Evolutionary conservation across 148 eudicot species (phyloP), one percentile per base, ranked within the genome.

Genomic region (Chenopodium album): DNA sequence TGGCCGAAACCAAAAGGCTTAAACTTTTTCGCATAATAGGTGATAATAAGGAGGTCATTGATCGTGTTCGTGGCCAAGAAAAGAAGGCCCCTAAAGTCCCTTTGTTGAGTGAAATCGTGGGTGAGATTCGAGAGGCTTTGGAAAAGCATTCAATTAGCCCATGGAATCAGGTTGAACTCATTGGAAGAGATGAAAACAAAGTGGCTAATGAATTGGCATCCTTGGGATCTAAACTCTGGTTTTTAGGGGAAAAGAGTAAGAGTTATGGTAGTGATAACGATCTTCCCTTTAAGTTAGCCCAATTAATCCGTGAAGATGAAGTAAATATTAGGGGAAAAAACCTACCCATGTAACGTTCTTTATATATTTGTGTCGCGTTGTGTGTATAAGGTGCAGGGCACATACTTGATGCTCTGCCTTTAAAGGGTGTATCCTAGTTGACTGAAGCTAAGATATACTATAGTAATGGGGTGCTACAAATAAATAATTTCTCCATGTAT

Each of bases 161-260:
- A 7, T 4, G 0, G 34, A 54, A 1, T 9, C 19, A 12, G 9
- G 44, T 32, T 12, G 9, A 0, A 5, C 76, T 4, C 26, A 73
- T 79, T 34, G 23, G 23, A 1, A 73, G 60, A 34, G n/a, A 79
- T 0, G 32, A 1, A 3, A 79, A 69, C 34, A 4, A 34, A 32
- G 56, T 79, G 19, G 82, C 82, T 79, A 47, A 44, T 50, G 76
- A 20, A 56, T 62, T 79, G 34, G 75, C 82, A 48, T 37, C 20
- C 26, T 7, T 26, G 29, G 81, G 81, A 26, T 71, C 74, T 4
- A 47, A 4, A 48, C 81, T 47, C 19, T 11, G 6, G 1, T 13
- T 6, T 28, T 64, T n/a, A 67, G 1, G 3, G 16, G 64, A 6
- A 2, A 0, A 0, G 64, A 31, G 26, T 67, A 0, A 0, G 64